Percentiles rank a stretch among this genome's conserved stretches.
These are phyloP conservation scores for Aureobasidium vineae DNA, from an alignment of 2,329 filamentous ascomycete species.

Conservation along the genomic window DNA sequence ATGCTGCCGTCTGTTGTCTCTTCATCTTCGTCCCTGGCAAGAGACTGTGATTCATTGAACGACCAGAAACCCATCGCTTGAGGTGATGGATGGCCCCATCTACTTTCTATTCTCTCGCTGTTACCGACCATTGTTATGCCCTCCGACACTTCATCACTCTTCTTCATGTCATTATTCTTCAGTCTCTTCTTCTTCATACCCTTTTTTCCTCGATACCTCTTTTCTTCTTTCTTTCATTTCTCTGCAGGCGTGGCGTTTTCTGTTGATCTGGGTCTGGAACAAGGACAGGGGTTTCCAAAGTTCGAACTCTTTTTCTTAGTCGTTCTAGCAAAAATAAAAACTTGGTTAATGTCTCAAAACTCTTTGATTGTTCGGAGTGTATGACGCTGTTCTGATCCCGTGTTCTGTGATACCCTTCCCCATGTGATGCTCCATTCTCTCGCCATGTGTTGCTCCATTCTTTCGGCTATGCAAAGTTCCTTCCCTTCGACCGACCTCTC, in stretches of 20 bases:
- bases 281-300: not conserved
- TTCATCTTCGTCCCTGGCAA: conserved; percentile 96
- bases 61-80: not conserved
- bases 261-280: not conserved
- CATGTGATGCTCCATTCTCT: not conserved
- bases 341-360: conserved; percentile 11
- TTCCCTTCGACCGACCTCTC: not conserved
- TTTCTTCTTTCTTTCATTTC: not conserved
- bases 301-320: not conserved
- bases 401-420: too few species aligned
- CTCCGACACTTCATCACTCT: not conserved
- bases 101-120: not conserved
- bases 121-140: not conserved
- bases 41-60: conserved; percentile 54
- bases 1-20: conserved; percentile 77
- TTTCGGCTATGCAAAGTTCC: not conserved
- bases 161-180: conserved; percentile 4
- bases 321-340: not conserved
- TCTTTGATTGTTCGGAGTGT: not conserved
- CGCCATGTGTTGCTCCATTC: not conserved
- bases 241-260: not conserved
- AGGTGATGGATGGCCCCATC: not conserved
- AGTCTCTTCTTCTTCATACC: not conserved
- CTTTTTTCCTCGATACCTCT: not conserved
- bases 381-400: not conserved